Conservation (phyloP, 441 rosid species). For the Gossypium schwendimanii region DNA sequence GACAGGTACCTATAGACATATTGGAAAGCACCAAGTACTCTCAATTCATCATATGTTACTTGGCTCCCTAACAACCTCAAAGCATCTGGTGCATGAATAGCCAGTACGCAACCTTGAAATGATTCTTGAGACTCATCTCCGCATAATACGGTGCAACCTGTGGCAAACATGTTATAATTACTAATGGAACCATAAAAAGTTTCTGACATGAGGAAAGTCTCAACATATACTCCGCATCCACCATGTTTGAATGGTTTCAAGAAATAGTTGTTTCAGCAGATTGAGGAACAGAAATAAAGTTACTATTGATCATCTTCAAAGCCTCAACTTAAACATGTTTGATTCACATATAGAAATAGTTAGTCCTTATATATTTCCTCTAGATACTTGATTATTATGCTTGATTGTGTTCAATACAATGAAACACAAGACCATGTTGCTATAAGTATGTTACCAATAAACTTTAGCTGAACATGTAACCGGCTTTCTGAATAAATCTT, state of each 20-base stretch:
- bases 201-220: not conserved
- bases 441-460: not conserved
- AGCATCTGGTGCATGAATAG: slow-evolving; percentile 81
- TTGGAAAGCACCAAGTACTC: slow-evolving; percentile 80
- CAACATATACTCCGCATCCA: too few relatives aligned
- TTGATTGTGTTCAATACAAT: too few relatives aligned
- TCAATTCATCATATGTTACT: slow-evolving; percentile 68
- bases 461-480: not conserved
- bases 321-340: not conserved
- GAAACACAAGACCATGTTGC: not conserved
- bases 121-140: slow-evolving; percentile 45
- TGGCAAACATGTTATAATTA: not conserved
- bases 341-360: not conserved
- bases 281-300: slow-evolving; percentile 62
- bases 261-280: slow-evolving; percentile 9
- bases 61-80: slow-evolving; percentile 48
- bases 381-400: too few relatives aligned
- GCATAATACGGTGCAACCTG: slow-evolving; percentile 42
- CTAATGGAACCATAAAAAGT: not conserved
- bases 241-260: not conserved
- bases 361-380: too few relatives aligned
- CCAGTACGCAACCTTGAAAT: slow-evolving; percentile 47
- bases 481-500: not conserved
- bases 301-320: slow-evolving; percentile 27
- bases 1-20: slow-evolving; percentile 57